A percentile compares a stretch with the other conserved stretches of the same genome.
Conservation (phyloP, 345 rosid species). For the Rhodamnia rubescens region DNA sequence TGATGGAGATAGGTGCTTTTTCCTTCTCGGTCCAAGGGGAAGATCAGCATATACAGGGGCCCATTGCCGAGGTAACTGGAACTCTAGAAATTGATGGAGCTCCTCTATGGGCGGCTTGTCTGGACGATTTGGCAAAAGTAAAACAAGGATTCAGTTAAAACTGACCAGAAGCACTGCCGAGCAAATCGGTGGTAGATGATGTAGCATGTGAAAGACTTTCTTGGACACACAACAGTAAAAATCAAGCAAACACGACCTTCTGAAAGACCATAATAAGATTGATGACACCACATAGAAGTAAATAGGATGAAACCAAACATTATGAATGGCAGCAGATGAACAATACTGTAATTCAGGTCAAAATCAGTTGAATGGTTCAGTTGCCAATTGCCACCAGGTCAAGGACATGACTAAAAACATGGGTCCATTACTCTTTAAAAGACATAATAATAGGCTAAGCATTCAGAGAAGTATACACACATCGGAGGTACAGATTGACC, state of each 20-base stretch:
- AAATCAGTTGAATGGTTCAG: neutral
- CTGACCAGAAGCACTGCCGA: neutral
- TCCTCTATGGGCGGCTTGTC: slow-evolving; percentile 94
- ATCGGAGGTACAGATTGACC: slow-evolving; percentile 81
- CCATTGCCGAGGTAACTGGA: slow-evolving; percentile 96
- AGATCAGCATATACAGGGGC: slow-evolving; percentile 91
- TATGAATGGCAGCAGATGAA: neutral
- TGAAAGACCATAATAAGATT: neutral
- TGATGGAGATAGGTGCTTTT: slow-evolving; percentile 57
- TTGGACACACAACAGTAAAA: neutral
- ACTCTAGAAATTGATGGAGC: slow-evolving; percentile 80
- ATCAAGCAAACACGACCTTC: neutral
- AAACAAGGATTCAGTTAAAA: neutral
- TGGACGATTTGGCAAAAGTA: slow-evolving; percentile 18
- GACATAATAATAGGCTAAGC: neutral
- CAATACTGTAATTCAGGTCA: neutral
- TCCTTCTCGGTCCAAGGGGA: slow-evolving; percentile 66
- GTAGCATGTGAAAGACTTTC: neutral
- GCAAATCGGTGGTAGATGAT: neutral
- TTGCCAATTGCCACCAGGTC: neutral
- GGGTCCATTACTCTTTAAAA: neutral
- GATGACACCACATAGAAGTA: neutral
- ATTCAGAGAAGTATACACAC: slow-evolving; percentile 30
- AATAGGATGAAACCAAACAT: neutral
- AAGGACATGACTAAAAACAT: neutral